Evolutionary conservation across 2,329 filamentous ascomycete species (phyloP), one percentile per base, ranked within the genome.

Genomic region (Pseudopyricularia cyperi): DNA sequence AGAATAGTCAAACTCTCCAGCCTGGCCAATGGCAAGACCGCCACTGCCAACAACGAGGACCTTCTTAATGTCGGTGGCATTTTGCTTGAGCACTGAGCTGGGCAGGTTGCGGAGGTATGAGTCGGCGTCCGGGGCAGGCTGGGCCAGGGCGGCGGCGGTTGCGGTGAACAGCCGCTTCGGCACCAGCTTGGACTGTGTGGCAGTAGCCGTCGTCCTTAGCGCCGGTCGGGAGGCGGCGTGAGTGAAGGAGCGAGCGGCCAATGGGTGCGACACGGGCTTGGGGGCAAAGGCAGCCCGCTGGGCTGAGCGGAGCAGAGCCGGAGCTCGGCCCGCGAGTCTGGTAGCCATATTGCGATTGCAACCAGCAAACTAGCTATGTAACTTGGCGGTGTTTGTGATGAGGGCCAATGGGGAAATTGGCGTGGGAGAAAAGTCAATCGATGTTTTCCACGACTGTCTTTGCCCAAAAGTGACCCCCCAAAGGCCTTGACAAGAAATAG

Each of bases 1-100:
- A 68, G 93, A 97, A 71, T 97, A 97, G 72, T 97, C 91, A 63
- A 97, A 97, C 74, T 97, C 91, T 73, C 91, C 91, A 58, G 91
- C 91, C 72, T 97, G 91, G 57, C 91, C 91, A 79, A 97, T 97
- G 67, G 88, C 89, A 60, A 97, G 78, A 69, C 91, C 91, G 73
- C 91, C 91, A 71, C 85, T 90, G 54, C 91, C 91, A 73, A 97
- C 95, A 60, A 97, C 90, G 56, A 97, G 75, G 51, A 97, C 91
- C 74, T 97, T 97, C 75, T 95, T 95, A 58, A 97, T 89, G 66
- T 95, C 81, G 50, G 96, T 85, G 52, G 87, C 73, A 62, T 91
- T 77, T 62, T 79, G 78, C 68, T 89, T 86, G 65, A 96, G 83
- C 55, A 83, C 85, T 61, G 89, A 90, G 70, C 88, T 95, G 65